Evolutionary conservation across 2,329 filamentous ascomycete species (phyloP), one percentile per base, ranked within the genome.

Genomic region (Blastomyces emzantsi): DNA sequence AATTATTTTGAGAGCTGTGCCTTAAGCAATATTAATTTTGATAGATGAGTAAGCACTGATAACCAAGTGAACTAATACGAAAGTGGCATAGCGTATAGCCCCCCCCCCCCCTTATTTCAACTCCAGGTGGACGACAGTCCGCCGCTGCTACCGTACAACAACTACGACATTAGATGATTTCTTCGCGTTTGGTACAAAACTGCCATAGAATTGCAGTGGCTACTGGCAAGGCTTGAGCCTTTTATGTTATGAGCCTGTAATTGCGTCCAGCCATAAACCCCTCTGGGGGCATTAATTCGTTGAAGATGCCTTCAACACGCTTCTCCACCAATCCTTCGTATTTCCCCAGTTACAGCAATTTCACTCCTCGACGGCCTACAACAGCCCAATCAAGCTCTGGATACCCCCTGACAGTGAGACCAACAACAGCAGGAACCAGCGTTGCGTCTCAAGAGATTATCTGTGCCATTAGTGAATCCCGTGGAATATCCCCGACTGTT

Each of bases 381-480:
- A 58, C 69, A 58, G 5, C 71, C 69, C 15, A 69, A 66, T 61
- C 64, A 62, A 52, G 75, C 76, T 36, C 83, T 80, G 63, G 78
- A 76, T 60, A 76, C 79, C 49, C 82, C 81, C 60, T 78, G 79
- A 86, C 83, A 47, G 79, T 79, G 36, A 71, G 73, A 39, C 74
- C 73, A 58, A 78, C 81, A 39, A 87, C 85, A 1, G 84, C 83
- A 2, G 79, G 84, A 55, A 85, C 82, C 41, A 79, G 81, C 55
- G 74, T 82, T 57, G 80, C 81, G 66, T 78, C 79, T 30, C 87
- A 93, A 69, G 85, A 89, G 66, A 85, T 96, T 62, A 80, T 97
- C n/a, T 97, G 93, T 74, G 92, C 93, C 3, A 77, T 97, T 59
- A 90, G 86, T 69, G 92, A 97, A 73, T 91, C 90, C 54, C 88